Evolutionary conservation across 768 basidiomycete species (phyloP), one percentile per base, ranked within the genome.

Genomic region (Paxillus rubicundulus): DNA sequence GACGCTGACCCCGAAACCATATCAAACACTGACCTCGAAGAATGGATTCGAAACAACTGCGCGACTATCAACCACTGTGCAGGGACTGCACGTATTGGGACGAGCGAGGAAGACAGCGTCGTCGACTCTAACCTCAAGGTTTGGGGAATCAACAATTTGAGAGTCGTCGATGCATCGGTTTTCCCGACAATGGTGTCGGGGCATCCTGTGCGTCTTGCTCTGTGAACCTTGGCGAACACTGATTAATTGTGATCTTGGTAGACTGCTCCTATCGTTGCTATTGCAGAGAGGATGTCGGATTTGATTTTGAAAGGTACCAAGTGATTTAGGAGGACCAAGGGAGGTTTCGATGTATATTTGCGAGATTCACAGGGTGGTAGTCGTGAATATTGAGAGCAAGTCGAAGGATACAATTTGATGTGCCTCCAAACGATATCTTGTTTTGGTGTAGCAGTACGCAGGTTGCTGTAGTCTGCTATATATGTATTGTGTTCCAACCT

Each of bases 111-210:
- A 55, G 34, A 65, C 56, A 71, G 76, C 28, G 76, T 77, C 8
- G 73, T 77, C 17, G 74, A 76, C 40, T 53, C 73, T 17, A 53
- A 59, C 37, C 52, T 77, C 45, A 52, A 63, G 32, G 77, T 77
- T 32, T 61, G 75, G 39, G 77, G 75, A 5, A 58, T 73, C 24
- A 52, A 59, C 45, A 64, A 67, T 38, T 61, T 77, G 52, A 55
- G 76, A 20, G 62, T 77, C 17, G 70, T 57, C n/a, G 76, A 78
- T 57, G 74, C 74, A 37, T 69, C 67, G 18, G 55, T 75, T 18
- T 69, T 73, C 57, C 72, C 77, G 27, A 64, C 52, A 9, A 71
- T 76, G 44, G 50, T 69, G 4, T 63, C 70, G 5, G 70, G 72
- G 14, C 74, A 75, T 47, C 70, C 73, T 56, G 72, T 74, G 48